phyloP scores from a whole-genome alignment of 1,284 basidiomycete genomes.

The Puccinia coronata region DNA sequence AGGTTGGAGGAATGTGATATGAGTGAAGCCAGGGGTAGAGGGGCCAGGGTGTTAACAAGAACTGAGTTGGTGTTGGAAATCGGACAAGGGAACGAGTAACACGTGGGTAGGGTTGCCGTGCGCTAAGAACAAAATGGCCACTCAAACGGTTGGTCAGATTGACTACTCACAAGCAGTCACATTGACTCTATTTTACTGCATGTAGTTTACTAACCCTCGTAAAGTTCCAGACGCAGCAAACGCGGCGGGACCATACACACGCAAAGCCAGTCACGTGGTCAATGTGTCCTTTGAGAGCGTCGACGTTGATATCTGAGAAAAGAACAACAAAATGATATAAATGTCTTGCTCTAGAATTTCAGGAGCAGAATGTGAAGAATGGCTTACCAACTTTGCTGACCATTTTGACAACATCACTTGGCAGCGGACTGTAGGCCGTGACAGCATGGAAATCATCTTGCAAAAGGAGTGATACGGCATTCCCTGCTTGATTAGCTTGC shows the following conservation, averaged over 20 bases:
- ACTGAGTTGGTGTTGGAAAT: constrained; percentile 35
- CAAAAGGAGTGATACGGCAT: constrained; percentile 33
- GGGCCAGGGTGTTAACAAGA: constrained; percentile 7
- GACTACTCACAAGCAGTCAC: neutral
- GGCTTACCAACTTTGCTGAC: constrained; percentile 22
- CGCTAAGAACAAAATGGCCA: constrained; percentile 22
- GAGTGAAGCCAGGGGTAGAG: constrained; percentile 13
- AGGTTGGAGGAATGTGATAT: constrained; percentile 21
- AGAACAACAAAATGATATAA: neutral
- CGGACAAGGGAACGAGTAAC: constrained; percentile 45
- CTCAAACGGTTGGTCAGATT: neutral
- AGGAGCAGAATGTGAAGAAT: neutral
- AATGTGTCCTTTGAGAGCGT: constrained; percentile 34
- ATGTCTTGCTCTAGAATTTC: neutral
- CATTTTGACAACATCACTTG: constrained; percentile 42
- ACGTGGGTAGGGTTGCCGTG: constrained; percentile 41
- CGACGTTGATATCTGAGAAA: constrained; percentile 37
- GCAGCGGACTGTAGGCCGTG: constrained; percentile 41
- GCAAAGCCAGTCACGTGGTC: constrained; percentile 55
- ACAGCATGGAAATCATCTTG: constrained; percentile 48
- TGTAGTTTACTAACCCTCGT: constrained; percentile 49
- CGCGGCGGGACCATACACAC: constrained; percentile 52
- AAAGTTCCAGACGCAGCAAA: constrained; percentile 57
- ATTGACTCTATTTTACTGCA: neutral
- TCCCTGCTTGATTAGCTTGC: constrained; percentile 31